These are phyloP conservation scores for Suhomyces wounanorum DNA, from an alignment of 1,139 yeast genomes.

Conservation along the genomic window DNA sequence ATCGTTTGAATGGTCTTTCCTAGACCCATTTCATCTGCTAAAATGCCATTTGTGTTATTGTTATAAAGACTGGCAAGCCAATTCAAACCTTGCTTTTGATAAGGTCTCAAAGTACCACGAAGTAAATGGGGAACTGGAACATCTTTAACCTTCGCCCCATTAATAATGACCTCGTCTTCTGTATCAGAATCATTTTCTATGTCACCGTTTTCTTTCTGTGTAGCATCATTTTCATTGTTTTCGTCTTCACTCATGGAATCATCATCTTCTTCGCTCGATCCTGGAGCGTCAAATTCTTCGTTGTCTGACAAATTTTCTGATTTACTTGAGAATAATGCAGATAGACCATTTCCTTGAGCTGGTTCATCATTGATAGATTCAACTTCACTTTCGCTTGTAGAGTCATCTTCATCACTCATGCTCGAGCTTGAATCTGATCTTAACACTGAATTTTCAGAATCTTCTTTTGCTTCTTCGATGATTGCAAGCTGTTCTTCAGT, in stretches of 20 bases:
- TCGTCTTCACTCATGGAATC: conserved; percentile 13
- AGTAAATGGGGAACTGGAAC: conserved; percentile 69
- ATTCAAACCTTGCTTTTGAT: conserved; percentile 94
- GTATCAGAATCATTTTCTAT: conserved; percentile 5
- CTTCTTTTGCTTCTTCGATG: conserved; percentile 24
- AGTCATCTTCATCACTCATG: conserved; percentile 10
- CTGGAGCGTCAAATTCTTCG: conserved; percentile 17
- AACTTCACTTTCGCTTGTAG: conserved; percentile 14
- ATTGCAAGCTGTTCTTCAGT: conserved; percentile 38
- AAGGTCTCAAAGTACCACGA: conserved; percentile 83
- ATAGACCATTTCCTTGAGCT: conserved; percentile 18
- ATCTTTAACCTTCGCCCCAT: conserved; percentile 59
- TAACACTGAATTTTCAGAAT: conserved; percentile 18
- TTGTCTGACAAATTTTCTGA: conserved; percentile 20
- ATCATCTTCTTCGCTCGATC: conserved; percentile 2
- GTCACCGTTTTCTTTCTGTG: neutral
- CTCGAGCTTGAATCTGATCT: conserved; percentile 27
- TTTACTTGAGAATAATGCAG: conserved; percentile 23
- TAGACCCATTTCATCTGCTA: conserved; percentile 99
- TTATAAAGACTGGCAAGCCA: conserved; percentile 96
- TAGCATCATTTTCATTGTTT: conserved; percentile 11
- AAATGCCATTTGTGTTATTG: conserved; percentile 90
- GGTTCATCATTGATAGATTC: conserved; percentile 14
- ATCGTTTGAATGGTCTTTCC: conserved; percentile 98
- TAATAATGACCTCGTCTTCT: conserved; percentile 22